Evolutionary conservation across 306 rosid species (phyloP).

Genomic region (Erythrophleum fordii): DNA sequence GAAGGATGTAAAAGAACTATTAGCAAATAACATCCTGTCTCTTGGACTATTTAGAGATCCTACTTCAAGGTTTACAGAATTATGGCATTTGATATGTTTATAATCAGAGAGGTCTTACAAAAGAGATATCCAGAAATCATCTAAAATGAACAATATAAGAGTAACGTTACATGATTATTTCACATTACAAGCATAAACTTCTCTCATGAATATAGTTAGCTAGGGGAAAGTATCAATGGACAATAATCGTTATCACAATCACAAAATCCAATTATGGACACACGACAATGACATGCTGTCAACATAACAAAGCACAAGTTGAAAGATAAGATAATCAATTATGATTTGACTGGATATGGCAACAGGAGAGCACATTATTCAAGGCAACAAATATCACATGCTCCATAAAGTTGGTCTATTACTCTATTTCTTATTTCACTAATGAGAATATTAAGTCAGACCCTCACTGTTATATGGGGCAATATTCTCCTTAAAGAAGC

Average conservation of each 20-base stretch:
- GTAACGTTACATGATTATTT: not conserved
- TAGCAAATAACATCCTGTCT: conserved; percentile 9
- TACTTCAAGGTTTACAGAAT: not conserved
- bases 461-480: too few relatives aligned
- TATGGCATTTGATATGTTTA: conserved; percentile 4
- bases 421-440: too few relatives aligned
- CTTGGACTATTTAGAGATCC: conserved; percentile 19
- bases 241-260: not conserved
- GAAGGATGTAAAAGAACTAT: conserved; percentile 8
- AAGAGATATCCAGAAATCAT: conserved; percentile 4
- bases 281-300: not conserved
- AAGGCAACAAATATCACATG: not conserved
- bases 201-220: not conserved
- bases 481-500: too few relatives aligned
- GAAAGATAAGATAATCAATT: conserved; percentile 13
- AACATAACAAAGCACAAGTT: not conserved
- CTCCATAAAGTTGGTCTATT: too few relatives aligned
- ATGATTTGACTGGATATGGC: not conserved
- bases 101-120: not conserved
- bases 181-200: conserved; percentile 16
- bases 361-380: conserved; percentile 4
- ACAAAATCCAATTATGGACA: conserved; percentile 22
- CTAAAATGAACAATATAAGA: not conserved
- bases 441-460: too few relatives aligned
- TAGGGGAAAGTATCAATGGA: not conserved